Evolutionary conservation across 176 grass and related monocot genomes (phyloP).

Genomic region (Thalia dealbata): DNA sequence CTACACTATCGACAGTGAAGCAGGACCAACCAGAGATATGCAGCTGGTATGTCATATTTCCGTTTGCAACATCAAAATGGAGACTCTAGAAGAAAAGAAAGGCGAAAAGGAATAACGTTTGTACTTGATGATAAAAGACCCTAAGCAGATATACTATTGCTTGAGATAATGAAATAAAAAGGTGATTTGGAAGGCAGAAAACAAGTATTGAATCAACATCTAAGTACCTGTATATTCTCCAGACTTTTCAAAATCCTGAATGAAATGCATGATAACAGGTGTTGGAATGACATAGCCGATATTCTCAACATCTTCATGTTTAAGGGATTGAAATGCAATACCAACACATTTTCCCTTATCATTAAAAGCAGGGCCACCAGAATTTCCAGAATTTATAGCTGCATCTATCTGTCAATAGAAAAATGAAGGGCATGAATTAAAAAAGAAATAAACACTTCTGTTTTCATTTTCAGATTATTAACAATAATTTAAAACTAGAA

Average conservation of each 20-base stretch:
- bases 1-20: too few relatives aligned
- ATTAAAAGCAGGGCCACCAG: slow-evolving; percentile 89
- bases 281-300: slow-evolving; percentile 98
- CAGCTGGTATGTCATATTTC: too few relatives aligned
- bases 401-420: slow-evolving; percentile 86
- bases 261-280: slow-evolving; percentile 91
- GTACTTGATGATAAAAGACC: too few relatives aligned
- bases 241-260: slow-evolving; percentile 79
- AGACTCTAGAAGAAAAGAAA: too few relatives aligned
- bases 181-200: not conserved
- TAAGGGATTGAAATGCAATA: slow-evolving; percentile 99
- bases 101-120: too few relatives aligned
- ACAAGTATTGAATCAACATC: not conserved
- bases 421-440: slow-evolving; percentile 6
- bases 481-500: not conserved
- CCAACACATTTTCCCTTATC: slow-evolving; percentile 81
- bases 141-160: too few relatives aligned
- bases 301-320: slow-evolving; percentile 98
- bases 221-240: slow-evolving; percentile 75
- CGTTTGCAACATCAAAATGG: too few relatives aligned
- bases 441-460: not conserved
- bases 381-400: slow-evolving; percentile 98
- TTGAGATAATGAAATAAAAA: not conserved
- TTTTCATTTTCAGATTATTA: not conserved
- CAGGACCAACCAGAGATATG: too few relatives aligned